Conservation (phyloP, 1,139 yeast genomes). For the Suhomyces coccinellae region DNA sequence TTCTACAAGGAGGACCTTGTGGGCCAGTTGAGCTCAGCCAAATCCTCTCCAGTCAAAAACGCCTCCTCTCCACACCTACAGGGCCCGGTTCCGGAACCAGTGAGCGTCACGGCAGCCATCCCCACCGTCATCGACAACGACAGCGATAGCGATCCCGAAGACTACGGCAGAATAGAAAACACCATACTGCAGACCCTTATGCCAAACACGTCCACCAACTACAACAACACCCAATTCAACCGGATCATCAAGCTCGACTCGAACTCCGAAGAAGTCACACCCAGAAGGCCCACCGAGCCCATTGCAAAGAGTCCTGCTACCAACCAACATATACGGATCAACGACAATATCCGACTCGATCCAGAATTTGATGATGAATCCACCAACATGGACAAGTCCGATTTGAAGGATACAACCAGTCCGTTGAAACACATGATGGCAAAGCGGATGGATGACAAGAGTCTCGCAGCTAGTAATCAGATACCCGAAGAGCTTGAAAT, state of each 20-base stretch:
- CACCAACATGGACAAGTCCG: constrained; percentile 10
- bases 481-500: constrained; percentile 7
- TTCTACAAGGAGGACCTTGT: constrained; percentile 30
- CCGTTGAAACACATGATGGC: constrained; percentile 23
- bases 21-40: constrained; percentile 21
- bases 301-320: constrained; percentile 43
- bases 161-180: constrained; percentile 21
- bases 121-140: constrained; percentile 26
- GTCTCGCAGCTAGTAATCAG: neutral
- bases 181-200: constrained; percentile 24
- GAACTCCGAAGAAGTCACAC: constrained; percentile 32
- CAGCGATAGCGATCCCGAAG: constrained; percentile 29
- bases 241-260: constrained; percentile 20
- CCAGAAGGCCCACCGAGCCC: constrained; percentile 46
- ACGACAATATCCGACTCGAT: constrained; percentile 15
- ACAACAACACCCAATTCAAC: constrained; percentile 24
- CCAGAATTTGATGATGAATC: constrained; percentile 11
- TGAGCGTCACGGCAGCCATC: neutral
- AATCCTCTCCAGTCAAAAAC: constrained; percentile 16
- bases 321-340: constrained; percentile 34
- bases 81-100: neutral
- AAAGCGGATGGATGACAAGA: constrained; percentile 1
- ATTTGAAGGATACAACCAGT: constrained; percentile 24
- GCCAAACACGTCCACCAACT: constrained; percentile 16
- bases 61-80: constrained; percentile 3